A percentile compares a stretch with the other conserved stretches of the same genome.
Evolutionary conservation across 371 early-diverging fungal species (phyloP).

Genomic region (Lichtheimia ornata): DNA sequence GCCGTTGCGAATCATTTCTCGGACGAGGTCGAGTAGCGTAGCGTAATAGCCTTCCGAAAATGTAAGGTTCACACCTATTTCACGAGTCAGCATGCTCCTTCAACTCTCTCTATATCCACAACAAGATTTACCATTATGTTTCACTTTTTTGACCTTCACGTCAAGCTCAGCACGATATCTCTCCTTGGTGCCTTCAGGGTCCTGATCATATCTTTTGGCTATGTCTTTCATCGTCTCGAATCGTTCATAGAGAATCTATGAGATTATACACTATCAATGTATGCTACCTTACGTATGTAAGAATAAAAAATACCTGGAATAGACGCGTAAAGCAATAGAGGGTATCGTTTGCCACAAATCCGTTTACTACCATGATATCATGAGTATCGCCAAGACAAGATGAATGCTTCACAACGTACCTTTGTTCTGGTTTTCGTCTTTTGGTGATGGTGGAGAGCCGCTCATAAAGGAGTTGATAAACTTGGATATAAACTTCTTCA

Average conservation of each 20-base stretch:
- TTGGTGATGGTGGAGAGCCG: background rate
- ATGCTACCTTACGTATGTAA: slow-evolving; percentile 17
- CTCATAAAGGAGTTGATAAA: slow-evolving; percentile 3
- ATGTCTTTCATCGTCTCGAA: slow-evolving; percentile 76
- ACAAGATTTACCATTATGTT: background rate
- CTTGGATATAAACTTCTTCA: slow-evolving; percentile 2
- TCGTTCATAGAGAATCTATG: slow-evolving; percentile 80
- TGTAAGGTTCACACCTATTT: slow-evolving; percentile 37
- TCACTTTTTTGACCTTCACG: slow-evolving; percentile 45
- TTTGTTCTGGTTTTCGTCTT: background rate
- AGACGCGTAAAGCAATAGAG: slow-evolving; percentile 89
- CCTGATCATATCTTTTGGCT: slow-evolving; percentile 57
- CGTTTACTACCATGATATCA: slow-evolving; percentile 17
- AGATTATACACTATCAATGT: background rate
- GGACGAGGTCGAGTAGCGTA: slow-evolving; percentile 71
- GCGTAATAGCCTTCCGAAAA: slow-evolving; percentile 69
- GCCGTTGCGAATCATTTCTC: slow-evolving; percentile 70
- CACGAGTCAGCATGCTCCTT: too few species aligned
- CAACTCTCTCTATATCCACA: too few species aligned
- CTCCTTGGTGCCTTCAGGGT: slow-evolving; percentile 57
- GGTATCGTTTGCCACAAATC: slow-evolving; percentile 72
- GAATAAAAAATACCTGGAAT: slow-evolving; percentile 61
- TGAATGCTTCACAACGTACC: background rate
- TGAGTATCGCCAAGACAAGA: background rate
- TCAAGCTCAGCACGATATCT: slow-evolving; percentile 74